These are phyloP conservation scores for Collybia mongolica DNA, from an alignment of 768 basidiomycete species.

Conservation along the genomic window DNA sequence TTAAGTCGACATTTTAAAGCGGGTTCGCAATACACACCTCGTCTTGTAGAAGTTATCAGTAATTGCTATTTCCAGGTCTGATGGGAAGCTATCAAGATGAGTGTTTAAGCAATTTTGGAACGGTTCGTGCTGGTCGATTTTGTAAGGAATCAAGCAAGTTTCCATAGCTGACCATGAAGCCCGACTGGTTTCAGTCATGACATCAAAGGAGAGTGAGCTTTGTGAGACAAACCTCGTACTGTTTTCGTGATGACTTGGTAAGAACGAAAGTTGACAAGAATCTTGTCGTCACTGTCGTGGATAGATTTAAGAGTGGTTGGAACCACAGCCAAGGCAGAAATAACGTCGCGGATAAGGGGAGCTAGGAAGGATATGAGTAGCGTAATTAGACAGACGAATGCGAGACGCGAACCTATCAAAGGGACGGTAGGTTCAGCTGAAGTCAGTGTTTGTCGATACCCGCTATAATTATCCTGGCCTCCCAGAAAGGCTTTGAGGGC, in stretches of 20 bases:
- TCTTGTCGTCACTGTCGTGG: constrained; percentile 11
- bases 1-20: background rate
- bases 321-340: constrained; percentile 20
- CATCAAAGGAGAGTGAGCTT: background rate
- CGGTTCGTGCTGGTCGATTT: constrained; percentile 28
- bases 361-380: constrained; percentile 10
- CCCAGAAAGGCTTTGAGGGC: constrained; percentile 28
- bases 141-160: constrained; percentile 41
- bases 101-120: constrained; percentile 38
- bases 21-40: constrained; percentile 7
- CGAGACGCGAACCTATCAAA: constrained; percentile 21
- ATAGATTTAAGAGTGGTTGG: constrained; percentile 11
- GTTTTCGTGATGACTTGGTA: constrained; percentile 38
- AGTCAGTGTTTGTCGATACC: constrained; percentile 24
- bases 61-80: constrained; percentile 6
- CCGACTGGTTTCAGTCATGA: too few species aligned
- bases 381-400: background rate
- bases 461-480: constrained; percentile 21
- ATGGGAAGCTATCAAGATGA: constrained; percentile 16
- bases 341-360: constrained; percentile 27
- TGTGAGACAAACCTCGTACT: constrained; percentile 30
- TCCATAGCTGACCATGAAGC: constrained; percentile 56
- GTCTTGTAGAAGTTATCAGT: constrained; percentile 11
- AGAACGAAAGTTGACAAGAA: constrained; percentile 35
- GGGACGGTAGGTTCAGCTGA: constrained; percentile 29